A percentile compares a stretch with the other conserved stretches of the same genome.
Conservation (phyloP, 75 land plant genomes). For the Cunninghamia lanceolata region DNA sequence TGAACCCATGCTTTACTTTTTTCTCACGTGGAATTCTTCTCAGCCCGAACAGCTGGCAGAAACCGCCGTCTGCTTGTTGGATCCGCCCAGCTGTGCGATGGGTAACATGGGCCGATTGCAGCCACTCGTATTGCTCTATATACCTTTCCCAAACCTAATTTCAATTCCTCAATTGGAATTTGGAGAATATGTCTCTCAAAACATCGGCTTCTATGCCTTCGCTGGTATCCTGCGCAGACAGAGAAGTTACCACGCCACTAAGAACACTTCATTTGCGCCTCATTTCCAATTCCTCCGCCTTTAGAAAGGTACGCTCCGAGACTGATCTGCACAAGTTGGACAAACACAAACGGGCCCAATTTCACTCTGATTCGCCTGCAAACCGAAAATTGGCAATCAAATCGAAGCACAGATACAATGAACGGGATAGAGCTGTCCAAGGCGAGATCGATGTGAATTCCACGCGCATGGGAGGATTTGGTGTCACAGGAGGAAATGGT, state of each 20-base stretch:
- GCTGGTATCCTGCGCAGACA: not conserved
- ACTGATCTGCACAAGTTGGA: not conserved
- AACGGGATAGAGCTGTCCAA: not conserved
- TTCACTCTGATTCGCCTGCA: not conserved
- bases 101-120: not conserved
- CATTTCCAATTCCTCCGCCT: not conserved
- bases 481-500: not conserved
- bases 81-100: not conserved
- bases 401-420: not conserved
- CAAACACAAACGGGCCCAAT: not conserved
- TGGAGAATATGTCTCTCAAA: not conserved
- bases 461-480: not conserved
- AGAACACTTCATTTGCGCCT: not conserved
- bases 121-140: not conserved
- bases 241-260: not conserved
- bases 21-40: not conserved
- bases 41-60: not conserved
- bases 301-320: not conserved
- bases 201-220: not conserved
- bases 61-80: not conserved
- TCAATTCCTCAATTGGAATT: not conserved
- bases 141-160: not conserved
- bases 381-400: not conserved
- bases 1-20: too few species aligned
- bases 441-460: not conserved